Evolutionary conservation across 1,284 basidiomycete genomes (phyloP).

Genomic region (Leccinum fuscescens): DNA sequence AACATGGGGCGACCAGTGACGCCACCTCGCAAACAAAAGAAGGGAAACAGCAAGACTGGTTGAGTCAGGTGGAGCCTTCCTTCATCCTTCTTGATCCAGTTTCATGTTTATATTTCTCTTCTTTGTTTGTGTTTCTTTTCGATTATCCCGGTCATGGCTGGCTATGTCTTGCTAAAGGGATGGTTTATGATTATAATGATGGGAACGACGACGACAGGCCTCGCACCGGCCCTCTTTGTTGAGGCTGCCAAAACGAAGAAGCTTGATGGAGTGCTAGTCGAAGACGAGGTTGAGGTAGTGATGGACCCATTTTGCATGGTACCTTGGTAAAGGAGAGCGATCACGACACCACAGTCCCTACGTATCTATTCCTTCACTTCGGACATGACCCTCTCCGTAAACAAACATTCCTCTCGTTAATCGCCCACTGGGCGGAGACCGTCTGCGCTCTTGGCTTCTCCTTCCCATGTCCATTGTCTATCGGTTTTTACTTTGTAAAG

Average conservation of each 20-base stretch:
- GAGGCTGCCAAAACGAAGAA: slow-evolving; percentile 12
- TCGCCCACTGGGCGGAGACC: slow-evolving; percentile 8
- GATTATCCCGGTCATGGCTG: slow-evolving; percentile 26
- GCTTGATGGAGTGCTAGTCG: slow-evolving; percentile 11
- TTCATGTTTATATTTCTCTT: slow-evolving; percentile 29
- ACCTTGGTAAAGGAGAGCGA: slow-evolving; percentile 21
- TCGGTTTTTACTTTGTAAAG: not conserved
- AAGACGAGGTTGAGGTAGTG: slow-evolving; percentile 16
- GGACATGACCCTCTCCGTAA: slow-evolving; percentile 27
- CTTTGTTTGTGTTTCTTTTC: slow-evolving; percentile 27
- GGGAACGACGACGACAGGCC: slow-evolving; percentile 14
- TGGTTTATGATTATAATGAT: slow-evolving; percentile 18
- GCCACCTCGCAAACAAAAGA: slow-evolving; percentile 84
- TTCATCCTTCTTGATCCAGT: slow-evolving; percentile 27
- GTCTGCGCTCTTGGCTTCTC: slow-evolving; percentile 2
- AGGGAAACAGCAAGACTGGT: slow-evolving; percentile 69
- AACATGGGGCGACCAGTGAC: slow-evolving; percentile 78
- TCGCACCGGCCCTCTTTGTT: slow-evolving; percentile 9
- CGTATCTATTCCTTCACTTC: slow-evolving; percentile 34
- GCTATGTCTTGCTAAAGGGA: slow-evolving; percentile 29
- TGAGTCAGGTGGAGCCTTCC: slow-evolving; percentile 36
- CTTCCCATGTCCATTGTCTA: slow-evolving; percentile 4
- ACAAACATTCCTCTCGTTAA: slow-evolving; percentile 21
- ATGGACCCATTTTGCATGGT: slow-evolving; percentile 25
- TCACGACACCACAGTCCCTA: slow-evolving; percentile 27